These are phyloP conservation scores for Clarireedia hainanense DNA, from an alignment of 2,329 filamentous ascomycete genomes.

Conservation along the genomic window DNA sequence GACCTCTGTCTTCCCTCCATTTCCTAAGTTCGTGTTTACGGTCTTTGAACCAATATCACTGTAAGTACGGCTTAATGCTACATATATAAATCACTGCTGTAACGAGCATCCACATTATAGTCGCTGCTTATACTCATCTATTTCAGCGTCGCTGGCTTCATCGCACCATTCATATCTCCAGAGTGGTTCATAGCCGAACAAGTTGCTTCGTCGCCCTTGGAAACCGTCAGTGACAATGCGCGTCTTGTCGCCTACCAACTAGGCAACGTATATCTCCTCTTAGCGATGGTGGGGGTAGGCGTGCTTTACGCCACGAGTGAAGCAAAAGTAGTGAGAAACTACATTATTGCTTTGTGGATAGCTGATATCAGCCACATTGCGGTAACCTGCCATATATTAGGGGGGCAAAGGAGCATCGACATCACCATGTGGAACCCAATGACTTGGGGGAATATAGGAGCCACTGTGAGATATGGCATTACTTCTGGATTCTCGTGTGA, in stretches of 20 bases:
- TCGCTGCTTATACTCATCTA: not conserved
- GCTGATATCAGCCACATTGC: slow-evolving; percentile 63
- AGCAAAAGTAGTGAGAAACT: slow-evolving; percentile 56
- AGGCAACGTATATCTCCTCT: slow-evolving; percentile 60
- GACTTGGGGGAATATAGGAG: slow-evolving; percentile 66
- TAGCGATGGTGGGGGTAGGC: slow-evolving; percentile 55
- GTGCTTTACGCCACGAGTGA: slow-evolving; percentile 59
- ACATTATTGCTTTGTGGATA: slow-evolving; percentile 54
- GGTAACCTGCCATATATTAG: slow-evolving; percentile 52
- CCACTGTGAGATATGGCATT: slow-evolving; percentile 40
- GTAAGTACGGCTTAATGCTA: slow-evolving; percentile 9
- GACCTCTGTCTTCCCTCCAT: slow-evolving; percentile 53
- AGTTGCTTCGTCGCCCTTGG: slow-evolving; percentile 35
- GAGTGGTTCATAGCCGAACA: slow-evolving; percentile 59
- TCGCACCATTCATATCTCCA: slow-evolving; percentile 47
- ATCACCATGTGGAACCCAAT: slow-evolving; percentile 57
- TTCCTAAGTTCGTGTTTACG: slow-evolving; percentile 60
- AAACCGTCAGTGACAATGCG: slow-evolving; percentile 31
- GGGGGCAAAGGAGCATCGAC: slow-evolving; percentile 44
- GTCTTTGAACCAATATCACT: slow-evolving; percentile 34
- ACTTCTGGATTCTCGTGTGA: not conserved
- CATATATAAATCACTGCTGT: too few relatives aligned
- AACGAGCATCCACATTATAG: not conserved
- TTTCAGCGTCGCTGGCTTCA: slow-evolving; percentile 42
- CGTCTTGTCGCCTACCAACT: slow-evolving; percentile 31